phyloP scores from a whole-genome alignment of 2,329 filamentous ascomycete genomes.

The Phoma sp. region DNA sequence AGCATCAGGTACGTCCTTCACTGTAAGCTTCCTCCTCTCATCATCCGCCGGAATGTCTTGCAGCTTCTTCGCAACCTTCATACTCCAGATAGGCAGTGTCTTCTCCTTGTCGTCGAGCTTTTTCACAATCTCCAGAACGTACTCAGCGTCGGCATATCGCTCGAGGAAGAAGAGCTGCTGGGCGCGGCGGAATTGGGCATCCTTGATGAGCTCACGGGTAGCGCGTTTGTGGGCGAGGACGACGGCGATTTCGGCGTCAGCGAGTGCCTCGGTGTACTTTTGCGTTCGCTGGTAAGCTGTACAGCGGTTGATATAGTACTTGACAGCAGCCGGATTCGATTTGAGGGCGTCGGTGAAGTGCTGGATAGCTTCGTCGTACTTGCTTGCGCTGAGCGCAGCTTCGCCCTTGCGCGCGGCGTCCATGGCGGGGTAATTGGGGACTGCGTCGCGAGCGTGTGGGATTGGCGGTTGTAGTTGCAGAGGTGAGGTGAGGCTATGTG shows the following conservation, averaged over 20 bases:
- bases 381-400: constrained; percentile 66
- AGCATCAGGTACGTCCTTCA: constrained; percentile 61
- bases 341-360: constrained; percentile 71
- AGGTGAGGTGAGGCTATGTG: too few relatives aligned
- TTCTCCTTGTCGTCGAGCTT: constrained; percentile 62
- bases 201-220: constrained; percentile 76
- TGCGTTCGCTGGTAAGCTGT: constrained; percentile 75
- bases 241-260: constrained; percentile 60
- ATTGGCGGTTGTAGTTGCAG: not conserved
- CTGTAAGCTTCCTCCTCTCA: constrained; percentile 47
- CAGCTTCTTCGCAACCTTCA: constrained; percentile 63
- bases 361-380: constrained; percentile 72
- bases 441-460: not conserved
- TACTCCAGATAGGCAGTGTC: constrained; percentile 64
- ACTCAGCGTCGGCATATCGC: constrained; percentile 76
- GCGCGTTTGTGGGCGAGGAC: constrained; percentile 74
- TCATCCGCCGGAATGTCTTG: constrained; percentile 59
- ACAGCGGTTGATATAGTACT: constrained; percentile 83
- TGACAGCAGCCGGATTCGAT: constrained; percentile 70
- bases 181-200: constrained; percentile 82
- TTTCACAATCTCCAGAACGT: constrained; percentile 68
- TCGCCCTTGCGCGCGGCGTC: constrained; percentile 64
- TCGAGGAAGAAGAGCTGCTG: constrained; percentile 75
- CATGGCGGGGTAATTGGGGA: constrained; percentile 51
- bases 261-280: constrained; percentile 56